Evolutionary conservation across 108 stramenopile genomes (phyloP).

Genomic region (Discostella pseudostelligera): DNA sequence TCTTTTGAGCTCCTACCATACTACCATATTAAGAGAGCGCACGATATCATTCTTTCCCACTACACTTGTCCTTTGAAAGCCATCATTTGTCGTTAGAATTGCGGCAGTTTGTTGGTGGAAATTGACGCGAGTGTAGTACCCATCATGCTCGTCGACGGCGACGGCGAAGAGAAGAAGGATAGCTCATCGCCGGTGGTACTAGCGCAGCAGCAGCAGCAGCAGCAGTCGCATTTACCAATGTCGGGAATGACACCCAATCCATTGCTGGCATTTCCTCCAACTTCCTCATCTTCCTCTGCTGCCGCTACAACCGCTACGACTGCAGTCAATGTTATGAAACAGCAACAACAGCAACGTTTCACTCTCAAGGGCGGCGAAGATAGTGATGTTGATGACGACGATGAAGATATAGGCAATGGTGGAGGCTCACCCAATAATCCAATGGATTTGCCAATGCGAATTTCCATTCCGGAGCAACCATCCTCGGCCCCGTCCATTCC

Average conservation of each 20-base stretch:
- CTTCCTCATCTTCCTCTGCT: neutral
- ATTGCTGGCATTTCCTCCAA: neutral
- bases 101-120: too few relatives aligned
- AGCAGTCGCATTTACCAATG: too few relatives aligned
- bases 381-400: neutral
- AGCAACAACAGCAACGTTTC: neutral
- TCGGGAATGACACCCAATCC: slow-evolving; percentile 3
- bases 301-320: neutral
- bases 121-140: too few relatives aligned
- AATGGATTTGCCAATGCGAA: neutral
- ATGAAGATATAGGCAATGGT: neutral
- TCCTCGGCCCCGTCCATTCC: neutral
- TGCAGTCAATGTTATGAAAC: neutral
- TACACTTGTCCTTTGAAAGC: too few relatives aligned
- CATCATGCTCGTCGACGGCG: neutral
- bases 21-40: too few relatives aligned
- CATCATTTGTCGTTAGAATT: too few relatives aligned
- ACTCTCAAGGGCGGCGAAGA: neutral
- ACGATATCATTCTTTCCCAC: too few relatives aligned
- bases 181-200: neutral
- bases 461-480: neutral
- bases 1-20: too few relatives aligned
- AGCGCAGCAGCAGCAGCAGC: neutral
- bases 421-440: neutral
- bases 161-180: slow-evolving; percentile 4